These are phyloP conservation scores for Vanrija humicola DNA, from an alignment of 1,284 basidiomycete genomes.

Conservation along the genomic window DNA sequence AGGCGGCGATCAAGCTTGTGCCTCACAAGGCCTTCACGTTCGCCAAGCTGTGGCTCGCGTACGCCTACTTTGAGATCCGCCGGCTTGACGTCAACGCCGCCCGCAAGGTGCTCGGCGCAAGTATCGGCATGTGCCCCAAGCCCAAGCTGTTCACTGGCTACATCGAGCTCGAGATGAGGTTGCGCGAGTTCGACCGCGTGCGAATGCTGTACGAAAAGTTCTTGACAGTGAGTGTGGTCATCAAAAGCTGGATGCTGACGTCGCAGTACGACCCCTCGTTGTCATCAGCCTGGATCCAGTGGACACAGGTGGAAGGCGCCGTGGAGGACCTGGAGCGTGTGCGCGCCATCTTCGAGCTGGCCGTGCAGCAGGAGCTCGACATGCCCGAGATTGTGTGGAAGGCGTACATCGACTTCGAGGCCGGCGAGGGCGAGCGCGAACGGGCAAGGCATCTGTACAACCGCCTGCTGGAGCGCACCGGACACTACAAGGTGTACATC, in stretches of 20 bases:
- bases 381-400: conserved; percentile 98
- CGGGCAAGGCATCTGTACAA: conserved; percentile 84
- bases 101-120: conserved; percentile 82
- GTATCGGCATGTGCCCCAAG: conserved; percentile 94
- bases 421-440: conserved; percentile 79
- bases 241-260: conserved; percentile 7
- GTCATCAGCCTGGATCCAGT: conserved; percentile 93
- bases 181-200: conserved; percentile 86
- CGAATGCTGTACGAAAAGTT: conserved; percentile 92
- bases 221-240: conserved; percentile 60
- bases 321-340: conserved; percentile 88
- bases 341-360: conserved; percentile 93
- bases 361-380: conserved; percentile 87
- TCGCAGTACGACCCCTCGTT: conserved; percentile 67
- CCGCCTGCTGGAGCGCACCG: conserved; percentile 76
- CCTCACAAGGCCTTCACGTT: conserved; percentile 98
- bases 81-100: conserved; percentile 77
- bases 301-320: conserved; percentile 88
- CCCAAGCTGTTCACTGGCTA: conserved; percentile 90
- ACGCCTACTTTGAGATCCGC: conserved; percentile 88
- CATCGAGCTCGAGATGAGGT: conserved; percentile 74
- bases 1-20: conserved; percentile 80
- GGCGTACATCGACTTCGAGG: conserved; percentile 91
- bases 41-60: conserved; percentile 88
- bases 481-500: conserved; percentile 76